Percentiles rank a stretch among this genome's conserved stretches.
Evolutionary conservation across 2,329 filamentous ascomycete genomes (phyloP).

Genomic region (Apiospora aurea): DNA sequence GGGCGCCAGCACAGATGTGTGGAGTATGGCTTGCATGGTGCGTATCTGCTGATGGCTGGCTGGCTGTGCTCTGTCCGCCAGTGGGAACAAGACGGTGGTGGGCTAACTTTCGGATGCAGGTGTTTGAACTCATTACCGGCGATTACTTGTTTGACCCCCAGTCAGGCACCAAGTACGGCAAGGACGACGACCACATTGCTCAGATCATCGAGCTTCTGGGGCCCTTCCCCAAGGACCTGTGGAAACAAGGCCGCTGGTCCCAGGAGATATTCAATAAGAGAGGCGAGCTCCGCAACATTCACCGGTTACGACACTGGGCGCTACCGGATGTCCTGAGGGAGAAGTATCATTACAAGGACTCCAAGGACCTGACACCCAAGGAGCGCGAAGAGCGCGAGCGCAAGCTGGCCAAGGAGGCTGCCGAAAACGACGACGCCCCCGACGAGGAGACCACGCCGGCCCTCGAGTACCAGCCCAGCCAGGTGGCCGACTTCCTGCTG

Average conservation of each 20-base stretch:
- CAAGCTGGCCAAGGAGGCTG: slow-evolving; percentile 45
- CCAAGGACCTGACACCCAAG: slow-evolving; percentile 72
- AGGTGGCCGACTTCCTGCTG: slow-evolving; percentile 79
- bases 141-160: slow-evolving; percentile 99
- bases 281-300: slow-evolving; percentile 96
- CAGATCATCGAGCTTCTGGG: slow-evolving; percentile 98
- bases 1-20: slow-evolving; percentile 99
- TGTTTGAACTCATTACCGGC: slow-evolving; percentile 96
- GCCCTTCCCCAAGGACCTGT: slow-evolving; percentile 90
- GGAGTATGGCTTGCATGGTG: slow-evolving; percentile 99
- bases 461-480: slow-evolving; percentile 42
- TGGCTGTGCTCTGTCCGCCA: neutral
- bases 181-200: slow-evolving; percentile 98
- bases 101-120: slow-evolving; percentile 56
- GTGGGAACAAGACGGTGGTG: neutral
- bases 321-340: slow-evolving; percentile 90
- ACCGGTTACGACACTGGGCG: slow-evolving; percentile 94
- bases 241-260: slow-evolving; percentile 93
- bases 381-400: slow-evolving; percentile 49
- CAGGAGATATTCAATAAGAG: slow-evolving; percentile 99
- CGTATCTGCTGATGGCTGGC: slow-evolving; percentile 36
- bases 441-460: slow-evolving; percentile 35
- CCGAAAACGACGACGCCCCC: slow-evolving; percentile 41
- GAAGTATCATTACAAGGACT: slow-evolving; percentile 91
- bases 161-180: slow-evolving; percentile 98